phyloP scores from a whole-genome alignment of 768 basidiomycete species.

The Gelatoporia subvermispora region DNA sequence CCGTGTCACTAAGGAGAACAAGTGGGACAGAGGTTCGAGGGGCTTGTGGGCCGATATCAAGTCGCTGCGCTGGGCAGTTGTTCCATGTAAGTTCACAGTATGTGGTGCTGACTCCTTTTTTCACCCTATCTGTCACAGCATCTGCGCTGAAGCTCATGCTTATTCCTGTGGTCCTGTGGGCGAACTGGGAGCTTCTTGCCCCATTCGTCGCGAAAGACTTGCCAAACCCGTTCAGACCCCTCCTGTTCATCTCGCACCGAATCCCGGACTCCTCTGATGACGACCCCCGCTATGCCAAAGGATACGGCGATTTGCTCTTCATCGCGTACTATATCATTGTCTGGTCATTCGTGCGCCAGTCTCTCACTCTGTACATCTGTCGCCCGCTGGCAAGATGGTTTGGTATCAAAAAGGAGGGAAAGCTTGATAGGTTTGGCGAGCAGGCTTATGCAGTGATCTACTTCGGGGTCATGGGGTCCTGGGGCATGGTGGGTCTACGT shows the following conservation, averaged over 20 bases:
- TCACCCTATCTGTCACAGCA: constrained; percentile 30
- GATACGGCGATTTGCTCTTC: constrained; percentile 72
- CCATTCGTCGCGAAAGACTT: constrained; percentile 42
- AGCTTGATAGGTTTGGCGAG: constrained; percentile 84
- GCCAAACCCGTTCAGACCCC: constrained; percentile 66
- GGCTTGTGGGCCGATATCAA: constrained; percentile 50
- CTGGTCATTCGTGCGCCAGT: constrained; percentile 85
- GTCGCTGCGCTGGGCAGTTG: constrained; percentile 63
- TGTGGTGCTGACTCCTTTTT: not conserved
- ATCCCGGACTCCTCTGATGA: constrained; percentile 45
- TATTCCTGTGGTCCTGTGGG: constrained; percentile 53
- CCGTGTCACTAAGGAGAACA: constrained; percentile 1
- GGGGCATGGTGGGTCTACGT: constrained; percentile 67
- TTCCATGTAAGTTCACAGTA: constrained; percentile 50
- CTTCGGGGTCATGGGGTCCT: constrained; percentile 60
- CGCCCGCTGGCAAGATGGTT: constrained; percentile 64
- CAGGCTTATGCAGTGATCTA: constrained; percentile 87
- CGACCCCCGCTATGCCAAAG: constrained; percentile 66
- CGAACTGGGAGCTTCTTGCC: constrained; percentile 57
- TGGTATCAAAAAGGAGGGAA: constrained; percentile 61
- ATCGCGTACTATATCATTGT: constrained; percentile 80
- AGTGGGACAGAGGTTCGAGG: constrained; percentile 16
- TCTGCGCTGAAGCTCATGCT: constrained; percentile 65
- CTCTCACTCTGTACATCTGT: constrained; percentile 58
- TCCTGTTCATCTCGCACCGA: constrained; percentile 71